Percentiles rank a stretch among this genome's conserved stretches.
Evolutionary conservation across 805 yeast genomes (phyloP).

Genomic region (Wickerhamomyces sydowiorum): DNA sequence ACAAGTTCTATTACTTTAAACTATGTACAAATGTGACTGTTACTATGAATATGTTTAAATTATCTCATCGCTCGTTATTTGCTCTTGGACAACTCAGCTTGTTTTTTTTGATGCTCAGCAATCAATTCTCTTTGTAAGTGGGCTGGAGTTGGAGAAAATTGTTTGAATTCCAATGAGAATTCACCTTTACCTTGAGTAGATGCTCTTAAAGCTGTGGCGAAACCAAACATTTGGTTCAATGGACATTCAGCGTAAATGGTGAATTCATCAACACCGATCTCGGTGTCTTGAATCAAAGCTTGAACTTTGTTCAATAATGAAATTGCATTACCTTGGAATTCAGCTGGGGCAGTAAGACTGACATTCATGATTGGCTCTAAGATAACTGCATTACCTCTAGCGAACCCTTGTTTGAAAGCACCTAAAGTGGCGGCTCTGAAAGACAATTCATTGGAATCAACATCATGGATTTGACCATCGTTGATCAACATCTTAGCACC

Average conservation of each 20-base stretch:
- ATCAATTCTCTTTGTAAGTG: constrained; percentile 88
- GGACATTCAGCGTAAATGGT: constrained; percentile 93
- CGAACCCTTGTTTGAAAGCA: constrained; percentile 89
- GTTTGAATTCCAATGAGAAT: constrained; percentile 89
- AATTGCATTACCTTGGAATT: constrained; percentile 91
- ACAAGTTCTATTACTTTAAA: background rate
- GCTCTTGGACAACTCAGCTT: constrained; percentile 15
- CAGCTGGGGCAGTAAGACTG: constrained; percentile 89
- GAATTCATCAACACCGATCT: constrained; percentile 90
- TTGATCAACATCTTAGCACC: constrained; percentile 91
- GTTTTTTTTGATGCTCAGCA: constrained; percentile 66
- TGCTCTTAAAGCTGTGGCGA: constrained; percentile 92
- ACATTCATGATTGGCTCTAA: constrained; percentile 97
- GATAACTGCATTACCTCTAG: constrained; percentile 78
- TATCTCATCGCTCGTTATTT: no score
- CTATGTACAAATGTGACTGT: background rate
- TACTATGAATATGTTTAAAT: no score
- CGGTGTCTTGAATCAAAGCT: constrained; percentile 92
- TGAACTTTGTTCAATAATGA: constrained; percentile 87
- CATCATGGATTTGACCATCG: constrained; percentile 97
- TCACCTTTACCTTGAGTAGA: constrained; percentile 99
- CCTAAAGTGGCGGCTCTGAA: constrained; percentile 88
- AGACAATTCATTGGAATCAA: constrained; percentile 93
- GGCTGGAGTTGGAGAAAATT: constrained; percentile 85
- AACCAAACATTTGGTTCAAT: constrained; percentile 93